Percentiles rank a stretch among this genome's conserved stretches.
phyloP scores from a whole-genome alignment of 1,139 yeast species.

The Kazachstania sp. region DNA sequence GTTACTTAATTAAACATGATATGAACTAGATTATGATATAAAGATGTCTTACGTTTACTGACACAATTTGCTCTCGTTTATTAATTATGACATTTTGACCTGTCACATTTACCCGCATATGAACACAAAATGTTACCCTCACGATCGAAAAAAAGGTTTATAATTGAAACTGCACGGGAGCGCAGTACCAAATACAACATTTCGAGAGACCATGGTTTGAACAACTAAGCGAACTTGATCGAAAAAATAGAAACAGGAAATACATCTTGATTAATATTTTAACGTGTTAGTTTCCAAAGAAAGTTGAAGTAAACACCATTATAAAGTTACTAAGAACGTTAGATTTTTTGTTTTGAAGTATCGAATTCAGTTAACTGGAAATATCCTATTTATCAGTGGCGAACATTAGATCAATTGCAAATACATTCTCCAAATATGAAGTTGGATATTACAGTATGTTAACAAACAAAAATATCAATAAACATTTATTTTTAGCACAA shows the following conservation, averaged over 20 bases:
- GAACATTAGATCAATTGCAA: not conserved
- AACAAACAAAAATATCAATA: not conserved
- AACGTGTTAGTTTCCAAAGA: not conserved
- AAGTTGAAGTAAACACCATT: not conserved
- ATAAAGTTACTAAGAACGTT: too few relatives aligned
- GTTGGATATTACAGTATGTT: slow-evolving; percentile 27
- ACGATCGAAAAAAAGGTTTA: not conserved
- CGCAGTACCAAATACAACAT: not conserved
- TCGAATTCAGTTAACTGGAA: not conserved
- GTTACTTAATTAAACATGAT: too few relatives aligned
- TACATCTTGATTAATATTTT: not conserved
- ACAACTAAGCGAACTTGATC: not conserved
- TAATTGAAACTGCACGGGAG: not conserved
- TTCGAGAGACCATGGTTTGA: not conserved
- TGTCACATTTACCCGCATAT: too few relatives aligned
- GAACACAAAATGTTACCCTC: not conserved
- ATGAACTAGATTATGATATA: too few relatives aligned
- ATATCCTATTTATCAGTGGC: not conserved
- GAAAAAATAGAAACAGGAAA: not conserved
- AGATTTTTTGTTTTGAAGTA: not conserved
- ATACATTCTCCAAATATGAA: slow-evolving; percentile 15
- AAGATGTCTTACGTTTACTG: too few relatives aligned
- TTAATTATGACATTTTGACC: too few relatives aligned
- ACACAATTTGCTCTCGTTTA: too few relatives aligned
- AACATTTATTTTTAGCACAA: too few relatives aligned